Percentiles rank a stretch among this genome's conserved stretches.
These are phyloP conservation scores for Botrytis paeoniae DNA, from an alignment of 2,329 filamentous ascomycete species.

Conservation along the genomic window DNA sequence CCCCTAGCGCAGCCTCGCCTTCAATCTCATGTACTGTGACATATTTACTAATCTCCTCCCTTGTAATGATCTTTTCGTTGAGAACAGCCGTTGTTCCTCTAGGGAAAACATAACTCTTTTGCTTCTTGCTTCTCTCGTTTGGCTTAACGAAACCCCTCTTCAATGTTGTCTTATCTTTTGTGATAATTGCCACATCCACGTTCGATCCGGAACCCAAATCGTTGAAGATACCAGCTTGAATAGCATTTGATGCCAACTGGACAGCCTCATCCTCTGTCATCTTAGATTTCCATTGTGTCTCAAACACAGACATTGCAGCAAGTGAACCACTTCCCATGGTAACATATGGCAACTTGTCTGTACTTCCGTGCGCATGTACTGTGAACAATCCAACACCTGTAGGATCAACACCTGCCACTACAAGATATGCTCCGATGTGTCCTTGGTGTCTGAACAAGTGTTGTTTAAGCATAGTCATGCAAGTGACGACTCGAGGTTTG, in stretches of 20 bases:
- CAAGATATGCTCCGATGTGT: slow-evolving; percentile 95
- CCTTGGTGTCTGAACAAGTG: slow-evolving; percentile 98
- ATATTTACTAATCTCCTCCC: slow-evolving; percentile 91
- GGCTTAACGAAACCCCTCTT: slow-evolving; percentile 91
- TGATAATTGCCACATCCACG: slow-evolving; percentile 95
- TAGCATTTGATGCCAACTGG: slow-evolving; percentile 78
- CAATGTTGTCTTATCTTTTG: slow-evolving; percentile 88
- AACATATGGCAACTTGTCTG: slow-evolving; percentile 97
- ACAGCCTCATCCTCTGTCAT: slow-evolving; percentile 79
- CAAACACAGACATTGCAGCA: slow-evolving; percentile 96
- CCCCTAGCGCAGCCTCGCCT: slow-evolving; percentile 54
- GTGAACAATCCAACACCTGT: slow-evolving; percentile 96
- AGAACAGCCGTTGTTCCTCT: slow-evolving; percentile 92
- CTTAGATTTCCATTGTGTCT: slow-evolving; percentile 86
- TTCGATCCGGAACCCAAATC: slow-evolving; percentile 96
- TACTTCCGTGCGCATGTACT: slow-evolving; percentile 96
- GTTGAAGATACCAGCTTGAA: slow-evolving; percentile 97
- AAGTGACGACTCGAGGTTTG: slow-evolving; percentile 94
- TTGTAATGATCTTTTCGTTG: slow-evolving; percentile 93
- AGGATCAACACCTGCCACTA: slow-evolving; percentile 93
- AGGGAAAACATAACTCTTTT: slow-evolving; percentile 87
- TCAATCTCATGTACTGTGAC: slow-evolving; percentile 83
- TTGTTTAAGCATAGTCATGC: slow-evolving; percentile 99
- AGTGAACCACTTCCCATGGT: slow-evolving; percentile 97
- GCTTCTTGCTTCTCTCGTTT: slow-evolving; percentile 86